These are phyloP conservation scores for Termitomyces sp. DNA, from an alignment of 768 basidiomycete species.

Conservation along the genomic window DNA sequence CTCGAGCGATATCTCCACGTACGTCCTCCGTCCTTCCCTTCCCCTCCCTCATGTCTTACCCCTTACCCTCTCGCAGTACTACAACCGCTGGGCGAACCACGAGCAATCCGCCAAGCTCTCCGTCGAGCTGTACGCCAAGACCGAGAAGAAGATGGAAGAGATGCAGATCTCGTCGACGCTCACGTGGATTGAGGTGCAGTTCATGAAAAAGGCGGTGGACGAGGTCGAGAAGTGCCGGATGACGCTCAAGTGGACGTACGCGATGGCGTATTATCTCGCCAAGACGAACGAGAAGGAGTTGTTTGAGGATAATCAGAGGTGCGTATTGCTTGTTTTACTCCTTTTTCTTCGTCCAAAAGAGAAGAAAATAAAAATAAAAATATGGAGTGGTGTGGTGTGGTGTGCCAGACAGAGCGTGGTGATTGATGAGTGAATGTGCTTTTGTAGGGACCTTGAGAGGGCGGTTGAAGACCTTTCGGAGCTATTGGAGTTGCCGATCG, in stretches of 20 bases:
- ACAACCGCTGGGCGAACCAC: conserved; percentile 99
- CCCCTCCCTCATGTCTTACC: conserved; percentile 2
- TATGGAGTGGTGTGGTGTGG: too few species aligned
- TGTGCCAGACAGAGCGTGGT: not conserved
- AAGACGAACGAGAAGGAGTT: conserved; percentile 90
- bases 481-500: conserved; percentile 86
- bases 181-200: conserved; percentile 99
- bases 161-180: conserved; percentile 91
- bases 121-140: conserved; percentile 85
- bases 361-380: too few species aligned
- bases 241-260: conserved; percentile 99
- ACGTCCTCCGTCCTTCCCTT: conserved; percentile 23
- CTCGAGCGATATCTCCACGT: conserved; percentile 96
- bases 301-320: conserved; percentile 97
- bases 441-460: conserved; percentile 76
- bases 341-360: too few species aligned
- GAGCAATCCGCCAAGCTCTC: conserved; percentile 99
- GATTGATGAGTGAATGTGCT: too few species aligned
- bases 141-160: conserved; percentile 99
- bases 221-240: conserved; percentile 84
- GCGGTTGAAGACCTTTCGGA: conserved; percentile 96
- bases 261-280: conserved; percentile 96
- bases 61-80: conserved; percentile 59
- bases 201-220: conserved; percentile 98
- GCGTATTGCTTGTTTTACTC: conserved; percentile 7